Evolutionary conservation across 805 yeast genomes (phyloP).

Genomic region (Yamadazyma akitaensis): DNA sequence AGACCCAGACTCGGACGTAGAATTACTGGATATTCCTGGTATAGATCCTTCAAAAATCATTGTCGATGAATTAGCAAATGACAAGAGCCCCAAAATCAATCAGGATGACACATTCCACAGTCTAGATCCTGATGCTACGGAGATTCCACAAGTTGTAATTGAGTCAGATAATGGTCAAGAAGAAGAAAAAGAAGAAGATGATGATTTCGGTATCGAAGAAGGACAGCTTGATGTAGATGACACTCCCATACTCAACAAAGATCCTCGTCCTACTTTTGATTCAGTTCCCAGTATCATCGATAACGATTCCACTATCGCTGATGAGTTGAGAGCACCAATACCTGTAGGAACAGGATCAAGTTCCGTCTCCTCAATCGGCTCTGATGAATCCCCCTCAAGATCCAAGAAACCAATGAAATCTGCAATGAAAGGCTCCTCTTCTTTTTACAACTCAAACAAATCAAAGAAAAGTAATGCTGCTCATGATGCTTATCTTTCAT

Average conservation of each 20-base stretch:
- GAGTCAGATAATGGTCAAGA: no score
- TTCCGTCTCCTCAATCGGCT: constrained; percentile 31
- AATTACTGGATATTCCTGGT: neutral
- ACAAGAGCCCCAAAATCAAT: constrained; percentile 1
- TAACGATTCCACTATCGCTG: neutral
- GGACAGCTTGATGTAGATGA: constrained; percentile 18
- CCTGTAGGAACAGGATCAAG: constrained; percentile 15
- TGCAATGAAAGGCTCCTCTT: constrained; percentile 44
- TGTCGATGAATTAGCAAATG: constrained; percentile 25
- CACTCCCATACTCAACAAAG: constrained; percentile 20
- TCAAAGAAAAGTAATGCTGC: constrained; percentile 39
- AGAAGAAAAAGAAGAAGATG: constrained; percentile 3
- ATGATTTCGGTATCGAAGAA: constrained; percentile 27
- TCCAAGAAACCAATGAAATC: constrained; percentile 47
- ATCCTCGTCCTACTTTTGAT: constrained; percentile 31
- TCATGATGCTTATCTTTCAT: constrained; percentile 59
- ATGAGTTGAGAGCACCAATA: constrained; percentile 22
- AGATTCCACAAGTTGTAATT: neutral
- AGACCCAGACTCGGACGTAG: neutral
- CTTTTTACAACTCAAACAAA: constrained; percentile 17
- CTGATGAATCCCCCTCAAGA: constrained; percentile 26
- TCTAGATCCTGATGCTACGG: neutral
- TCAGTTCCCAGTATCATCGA: constrained; percentile 24
- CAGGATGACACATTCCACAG: neutral
- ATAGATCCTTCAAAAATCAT: constrained; percentile 21